Evolutionary conservation across 306 rosid genomes (phyloP), one percentile per base, ranked within the genome.

Genomic region (Quercus rubra): DNA sequence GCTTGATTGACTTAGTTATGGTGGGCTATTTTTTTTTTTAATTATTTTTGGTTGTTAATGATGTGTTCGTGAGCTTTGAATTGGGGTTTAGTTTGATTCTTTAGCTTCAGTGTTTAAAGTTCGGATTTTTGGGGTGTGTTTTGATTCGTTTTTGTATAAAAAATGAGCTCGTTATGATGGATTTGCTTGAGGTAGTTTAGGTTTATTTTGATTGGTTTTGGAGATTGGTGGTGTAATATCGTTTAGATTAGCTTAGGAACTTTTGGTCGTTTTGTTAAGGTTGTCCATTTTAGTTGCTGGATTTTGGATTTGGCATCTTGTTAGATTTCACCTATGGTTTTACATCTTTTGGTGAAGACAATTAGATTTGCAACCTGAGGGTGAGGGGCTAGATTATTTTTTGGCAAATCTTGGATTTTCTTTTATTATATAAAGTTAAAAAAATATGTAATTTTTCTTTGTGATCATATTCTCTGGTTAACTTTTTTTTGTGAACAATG

Each of bases 1-100:
- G 14, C 73, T 77, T 77, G 74, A 68, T 83, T 83, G 81, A 86
- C 83, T 77, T 58, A 8, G 57, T 11, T 56, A 1, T 33, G 55
- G 52, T 41, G 75, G 58, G 64, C 54, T 33, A 17, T 23, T 3
- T 57, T 38, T 8, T 7, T 38, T 7, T 7, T 0, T 1, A 35
- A 35, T 35, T 41, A 41, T 41, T 41, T 79, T 72, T 59, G 74
- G 54, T 74, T 70, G 54, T 30, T 73, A 41, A 15, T 19, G 6
- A 20, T 77, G 70, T 67, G 3, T 67, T 33, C 25, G 38, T 33
- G 38, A 25, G 52, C 63, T 75, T 76, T 31, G 55, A 27, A 10
- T 69, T 49, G 64, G 76, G 51, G 58, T 64, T 38, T 62, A 14
- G 23, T 74, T 23, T 33, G 25, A 23, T 56, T 43, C 30, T 67